Percentiles rank a stretch among this genome's conserved stretches.
Evolutionary conservation across 1,284 basidiomycete genomes (phyloP).

Genomic region (Sphaerobolus stellatus): DNA sequence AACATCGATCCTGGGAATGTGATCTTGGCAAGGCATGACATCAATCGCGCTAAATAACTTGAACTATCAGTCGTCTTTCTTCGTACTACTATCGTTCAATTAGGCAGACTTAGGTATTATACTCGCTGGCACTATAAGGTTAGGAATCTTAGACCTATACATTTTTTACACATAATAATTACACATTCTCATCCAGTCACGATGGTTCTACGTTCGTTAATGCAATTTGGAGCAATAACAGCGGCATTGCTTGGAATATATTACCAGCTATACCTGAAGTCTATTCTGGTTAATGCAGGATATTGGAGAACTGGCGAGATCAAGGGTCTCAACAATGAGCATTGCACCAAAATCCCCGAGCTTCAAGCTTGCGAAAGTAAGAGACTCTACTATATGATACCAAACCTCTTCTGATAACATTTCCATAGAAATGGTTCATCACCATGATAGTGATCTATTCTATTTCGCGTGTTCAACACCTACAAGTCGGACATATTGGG

Average conservation of each 20-base stretch:
- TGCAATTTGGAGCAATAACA: not conserved
- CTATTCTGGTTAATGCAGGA: slow-evolving; percentile 40
- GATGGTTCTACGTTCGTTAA: not conserved
- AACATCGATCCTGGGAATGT: no score
- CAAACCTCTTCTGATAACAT: not conserved
- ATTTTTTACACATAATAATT: no score
- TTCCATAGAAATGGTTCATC: slow-evolving; percentile 52
- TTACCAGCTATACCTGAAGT: slow-evolving; percentile 45
- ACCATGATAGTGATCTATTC: slow-evolving; percentile 55
- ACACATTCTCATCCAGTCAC: no score
- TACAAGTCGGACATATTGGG: slow-evolving; percentile 52
- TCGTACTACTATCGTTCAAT: no score
- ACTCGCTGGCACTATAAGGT: no score
- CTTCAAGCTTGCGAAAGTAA: slow-evolving; percentile 67
- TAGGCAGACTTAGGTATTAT: no score
- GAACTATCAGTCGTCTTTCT: no score
- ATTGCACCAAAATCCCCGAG: slow-evolving; percentile 50
- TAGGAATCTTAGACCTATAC: no score
- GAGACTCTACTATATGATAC: slow-evolving; percentile 16
- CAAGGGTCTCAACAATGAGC: slow-evolving; percentile 42
- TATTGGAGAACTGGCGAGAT: slow-evolving; percentile 42
- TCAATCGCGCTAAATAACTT: no score
- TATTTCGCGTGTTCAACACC: slow-evolving; percentile 70
- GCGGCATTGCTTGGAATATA: slow-evolving; percentile 19
- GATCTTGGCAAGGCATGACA: no score